Conservation (phyloP, 73 alveolate genomes). For the Symbiodinium pilosum region DNA sequence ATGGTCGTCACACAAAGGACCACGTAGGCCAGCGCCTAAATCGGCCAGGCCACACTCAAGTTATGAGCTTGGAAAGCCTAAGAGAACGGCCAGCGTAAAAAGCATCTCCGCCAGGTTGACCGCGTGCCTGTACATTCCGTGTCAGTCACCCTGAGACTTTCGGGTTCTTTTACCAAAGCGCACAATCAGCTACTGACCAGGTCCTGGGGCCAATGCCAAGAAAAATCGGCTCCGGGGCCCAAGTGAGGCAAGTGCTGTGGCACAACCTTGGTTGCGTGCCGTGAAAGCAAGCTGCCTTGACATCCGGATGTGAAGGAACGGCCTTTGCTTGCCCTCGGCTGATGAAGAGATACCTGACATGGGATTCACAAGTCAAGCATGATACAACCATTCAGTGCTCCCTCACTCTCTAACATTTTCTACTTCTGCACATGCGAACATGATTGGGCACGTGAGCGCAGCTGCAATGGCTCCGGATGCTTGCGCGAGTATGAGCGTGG, state of each 20-base stretch:
- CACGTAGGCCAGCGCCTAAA: conserved; percentile 51
- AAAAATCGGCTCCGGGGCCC: conserved; percentile 34
- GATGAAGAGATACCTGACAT: conserved; percentile 26
- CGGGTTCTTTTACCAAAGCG: no score
- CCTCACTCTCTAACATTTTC: background rate
- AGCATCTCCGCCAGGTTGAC: conserved; percentile 61
- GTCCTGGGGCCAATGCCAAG: conserved; percentile 26
- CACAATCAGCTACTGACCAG: no score
- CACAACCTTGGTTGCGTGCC: background rate
- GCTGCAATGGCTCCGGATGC: conserved; percentile 51
- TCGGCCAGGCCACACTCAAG: background rate
- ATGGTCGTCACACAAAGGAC: conserved; percentile 63
- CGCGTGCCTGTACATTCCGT: conserved; percentile 27
- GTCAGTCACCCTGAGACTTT: no score
- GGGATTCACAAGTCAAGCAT: background rate
- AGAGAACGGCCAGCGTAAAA: conserved; percentile 25
- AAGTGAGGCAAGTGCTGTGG: conserved; percentile 46
- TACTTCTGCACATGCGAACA: background rate
- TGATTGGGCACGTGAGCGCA: conserved; percentile 49
- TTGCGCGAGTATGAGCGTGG: conserved; percentile 68
- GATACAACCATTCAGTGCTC: no score
- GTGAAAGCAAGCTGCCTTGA: background rate
- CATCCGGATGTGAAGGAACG: background rate
- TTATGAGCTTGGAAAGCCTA: background rate
- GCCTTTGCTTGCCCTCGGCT: conserved; percentile 52